Evolutionary conservation across 1,139 yeast species (phyloP).

Genomic region (Lodderomyces pseudojiufengensis): DNA sequence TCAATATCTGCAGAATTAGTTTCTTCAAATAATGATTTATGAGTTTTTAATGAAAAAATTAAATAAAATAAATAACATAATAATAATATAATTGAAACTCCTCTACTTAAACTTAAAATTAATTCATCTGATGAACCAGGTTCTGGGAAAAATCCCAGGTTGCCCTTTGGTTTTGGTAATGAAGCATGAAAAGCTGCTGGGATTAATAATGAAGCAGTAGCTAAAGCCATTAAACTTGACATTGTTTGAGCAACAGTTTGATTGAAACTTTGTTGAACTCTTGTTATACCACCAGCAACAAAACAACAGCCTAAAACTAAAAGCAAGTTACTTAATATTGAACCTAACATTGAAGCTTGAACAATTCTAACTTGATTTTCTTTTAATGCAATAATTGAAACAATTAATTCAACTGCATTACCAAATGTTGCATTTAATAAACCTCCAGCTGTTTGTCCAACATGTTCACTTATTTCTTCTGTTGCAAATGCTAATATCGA

Average conservation of each 20-base stretch:
- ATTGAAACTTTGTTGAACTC: constrained; percentile 84
- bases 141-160: constrained; percentile 32
- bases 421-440: constrained; percentile 94
- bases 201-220: constrained; percentile 80
- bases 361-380: constrained; percentile 90
- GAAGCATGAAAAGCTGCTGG: constrained; percentile 97
- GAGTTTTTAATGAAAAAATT: constrained; percentile 85
- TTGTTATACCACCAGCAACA: constrained; percentile 84
- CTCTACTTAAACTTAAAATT: constrained; percentile 77
- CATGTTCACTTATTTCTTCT: constrained; percentile 82
- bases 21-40: constrained; percentile 50
- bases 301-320: constrained; percentile 95
- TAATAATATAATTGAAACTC: constrained; percentile 77
- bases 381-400: constrained; percentile 80
- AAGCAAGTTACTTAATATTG: constrained; percentile 79
- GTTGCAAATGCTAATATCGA: constrained; percentile 88
- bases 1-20: constrained; percentile 18
- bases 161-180: constrained; percentile 46
- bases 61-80: constrained; percentile 76
- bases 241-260: constrained; percentile 97
- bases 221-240: constrained; percentile 89
- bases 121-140: constrained; percentile 43
- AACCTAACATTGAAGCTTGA: constrained; percentile 95
- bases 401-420: constrained; percentile 89
- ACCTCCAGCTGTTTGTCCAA: constrained; percentile 90